Evolutionary conservation across 805 yeast species (phyloP), one percentile per base, ranked within the genome.

Genomic region (Candida morakotiae): DNA sequence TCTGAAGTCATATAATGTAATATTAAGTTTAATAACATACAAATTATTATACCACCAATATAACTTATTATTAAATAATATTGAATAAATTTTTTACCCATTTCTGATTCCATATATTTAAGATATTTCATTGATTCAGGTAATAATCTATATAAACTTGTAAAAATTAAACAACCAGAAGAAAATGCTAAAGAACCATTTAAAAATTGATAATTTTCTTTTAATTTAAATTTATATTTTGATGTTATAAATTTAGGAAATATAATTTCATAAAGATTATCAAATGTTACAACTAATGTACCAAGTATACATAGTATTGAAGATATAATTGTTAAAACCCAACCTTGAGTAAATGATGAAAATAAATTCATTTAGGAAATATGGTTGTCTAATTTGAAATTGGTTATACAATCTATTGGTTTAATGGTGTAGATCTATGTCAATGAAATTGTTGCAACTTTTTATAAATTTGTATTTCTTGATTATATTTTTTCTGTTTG

Each of bases 161-260:
- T 87, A 51, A 88, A 77, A 2, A 82, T 41, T 56, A 91, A 70
- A 18, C 95, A 86, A 0, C 98, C 98, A 0, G 91, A 69, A 45
- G 89, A 79, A 34, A 89, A 60, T 0, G 93, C 75, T 20, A 91
- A 69, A 2, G 95, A 83, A 23, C 79, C 79, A 27, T 85, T 79
- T 43, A 91, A 69, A 53, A 89, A 80, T 10, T 62, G 58, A 25
- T 81, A 75, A 53, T 83, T 81, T 38, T 75, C 72, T 37, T 73
- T 69, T 29, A 84, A 68, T 26, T 71, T 62, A 53, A 83, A 80
- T 1, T 72, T 71, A 44, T 63, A 60, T 29, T 47, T 50, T 6
- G 42, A 45, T 2, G 74, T 72, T 38, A 64, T 44, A 36, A 44
- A 49, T 5, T 66, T 73, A 22, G 81, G 72, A 24, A 75, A 40